Conservation (phyloP, 345 rosid species). For the Viola odorata region DNA sequence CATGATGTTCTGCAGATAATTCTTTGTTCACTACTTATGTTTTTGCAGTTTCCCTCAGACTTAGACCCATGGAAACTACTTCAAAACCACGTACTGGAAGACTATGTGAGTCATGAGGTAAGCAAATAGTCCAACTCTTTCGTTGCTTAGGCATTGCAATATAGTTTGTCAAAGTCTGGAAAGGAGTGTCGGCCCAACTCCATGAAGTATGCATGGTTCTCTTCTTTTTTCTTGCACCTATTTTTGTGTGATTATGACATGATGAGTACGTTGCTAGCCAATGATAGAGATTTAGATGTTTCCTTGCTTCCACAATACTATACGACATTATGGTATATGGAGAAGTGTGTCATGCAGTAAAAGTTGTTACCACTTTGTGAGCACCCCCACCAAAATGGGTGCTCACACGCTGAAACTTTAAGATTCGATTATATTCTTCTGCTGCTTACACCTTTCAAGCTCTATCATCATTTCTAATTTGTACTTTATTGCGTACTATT, state of each 20-base stretch:
- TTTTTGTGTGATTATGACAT: not conserved
- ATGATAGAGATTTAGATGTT: not conserved
- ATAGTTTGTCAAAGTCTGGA: not conserved
- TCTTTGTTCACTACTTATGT: conserved; percentile 5
- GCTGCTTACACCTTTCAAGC: not conserved
- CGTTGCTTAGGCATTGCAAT: conserved; percentile 4
- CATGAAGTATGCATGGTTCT: no score
- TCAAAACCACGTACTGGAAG: conserved; percentile 70
- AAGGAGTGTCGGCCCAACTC: no score
- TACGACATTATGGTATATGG: no score
- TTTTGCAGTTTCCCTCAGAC: conserved; percentile 75
- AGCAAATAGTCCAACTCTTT: conserved; percentile 12
- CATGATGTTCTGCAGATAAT: not conserved
- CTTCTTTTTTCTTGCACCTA: no score
- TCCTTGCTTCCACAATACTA: not conserved
- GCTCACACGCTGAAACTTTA: not conserved
- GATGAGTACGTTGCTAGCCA: not conserved
- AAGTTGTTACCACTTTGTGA: no score
- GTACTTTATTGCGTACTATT: not conserved
- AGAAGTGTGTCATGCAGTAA: no score
- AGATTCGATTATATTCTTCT: not conserved
- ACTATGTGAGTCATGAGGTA: conserved; percentile 81
- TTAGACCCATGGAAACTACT: conserved; percentile 78
- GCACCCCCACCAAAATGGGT: no score
- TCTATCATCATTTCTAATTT: not conserved